phyloP scores from a whole-genome alignment of 2,329 filamentous ascomycete species.

The Beauveria medogensis region DNA sequence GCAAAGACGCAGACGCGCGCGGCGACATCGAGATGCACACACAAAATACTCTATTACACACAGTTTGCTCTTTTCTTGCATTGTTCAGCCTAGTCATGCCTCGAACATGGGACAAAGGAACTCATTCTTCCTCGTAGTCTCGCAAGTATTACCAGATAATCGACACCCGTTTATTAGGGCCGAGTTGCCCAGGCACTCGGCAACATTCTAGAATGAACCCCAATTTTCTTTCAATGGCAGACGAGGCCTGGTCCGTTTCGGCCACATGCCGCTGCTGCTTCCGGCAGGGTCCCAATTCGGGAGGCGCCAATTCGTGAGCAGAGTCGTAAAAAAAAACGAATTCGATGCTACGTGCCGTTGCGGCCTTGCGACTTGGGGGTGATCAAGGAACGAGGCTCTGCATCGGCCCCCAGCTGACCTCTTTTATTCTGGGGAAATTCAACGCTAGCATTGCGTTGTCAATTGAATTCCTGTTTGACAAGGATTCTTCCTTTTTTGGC shows the following conservation, averaged over 20 bases:
- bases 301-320: constrained; percentile 5
- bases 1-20: background rate
- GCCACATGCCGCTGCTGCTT: background rate
- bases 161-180: background rate
- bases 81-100: no score
- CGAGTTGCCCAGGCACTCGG: background rate
- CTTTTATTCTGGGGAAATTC: background rate
- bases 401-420: constrained; percentile 2
- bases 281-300: constrained; percentile 2
- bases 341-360: constrained; percentile 8
- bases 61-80: no score
- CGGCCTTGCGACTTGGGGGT: background rate
- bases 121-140: background rate
- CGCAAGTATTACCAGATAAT: background rate
- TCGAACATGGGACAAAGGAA: no score
- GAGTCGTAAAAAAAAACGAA: background rate
- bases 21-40: background rate
- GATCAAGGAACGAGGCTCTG: background rate
- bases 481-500: background rate
- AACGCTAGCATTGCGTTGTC: background rate
- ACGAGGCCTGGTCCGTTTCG: constrained; percentile 3
- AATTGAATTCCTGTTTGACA: no score
- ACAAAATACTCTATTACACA: no score
- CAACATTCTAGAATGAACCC: background rate
- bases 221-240: background rate